Evolutionary conservation across 2,329 filamentous ascomycete species (phyloP), one percentile per base, ranked within the genome.

Genomic region (Sclerotinia minor): DNA sequence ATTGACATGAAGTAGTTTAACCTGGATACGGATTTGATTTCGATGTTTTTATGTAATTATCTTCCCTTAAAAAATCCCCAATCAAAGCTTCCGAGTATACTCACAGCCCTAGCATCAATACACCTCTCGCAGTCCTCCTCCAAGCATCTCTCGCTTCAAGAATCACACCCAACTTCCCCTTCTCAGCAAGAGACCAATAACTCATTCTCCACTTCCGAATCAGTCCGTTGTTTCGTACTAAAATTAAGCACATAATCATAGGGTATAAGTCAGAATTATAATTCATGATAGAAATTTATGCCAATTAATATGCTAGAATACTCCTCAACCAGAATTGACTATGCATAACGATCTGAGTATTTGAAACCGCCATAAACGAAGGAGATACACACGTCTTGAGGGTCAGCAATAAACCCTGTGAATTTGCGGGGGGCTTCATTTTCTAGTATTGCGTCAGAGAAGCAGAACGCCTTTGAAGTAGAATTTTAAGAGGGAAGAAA

Each of bases 231-330:
- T 32, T 69, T 69, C 41, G 63, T 71, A 65, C 73, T 72, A 3
- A 75, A n/a, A 65, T 74, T 41, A 89, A 77, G 69, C 85, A 88
- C 5, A 89, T 73, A 13, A 89, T 81, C 82, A 87, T 86, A 68
- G 84, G 82, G 82, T 0, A 86, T 86, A 1, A 89, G 80, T 57
- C 89, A 64, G 86, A 89, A 73, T 89, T 86, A 65, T 88, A 85
- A 67, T 85, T 82, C 15, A 89, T 82, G 7, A 89, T 78, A 0
- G 83, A 83, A 5, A 83, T 32, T 87, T 76, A 71, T 87, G 87
- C 83, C 85, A 88, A 8, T 83, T 81, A 54, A 83, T 81, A 29
- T 80, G 78, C 67, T 79, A 79, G 15, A 89, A 76, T 26, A 85
- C 78, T 2, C 83, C 83, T 68, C 81, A 80, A 3, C 79, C n/a